Base-by-base conservation (phyloP, 805 yeast genomes). In the Starmerella potacharoeniae region DNA sequence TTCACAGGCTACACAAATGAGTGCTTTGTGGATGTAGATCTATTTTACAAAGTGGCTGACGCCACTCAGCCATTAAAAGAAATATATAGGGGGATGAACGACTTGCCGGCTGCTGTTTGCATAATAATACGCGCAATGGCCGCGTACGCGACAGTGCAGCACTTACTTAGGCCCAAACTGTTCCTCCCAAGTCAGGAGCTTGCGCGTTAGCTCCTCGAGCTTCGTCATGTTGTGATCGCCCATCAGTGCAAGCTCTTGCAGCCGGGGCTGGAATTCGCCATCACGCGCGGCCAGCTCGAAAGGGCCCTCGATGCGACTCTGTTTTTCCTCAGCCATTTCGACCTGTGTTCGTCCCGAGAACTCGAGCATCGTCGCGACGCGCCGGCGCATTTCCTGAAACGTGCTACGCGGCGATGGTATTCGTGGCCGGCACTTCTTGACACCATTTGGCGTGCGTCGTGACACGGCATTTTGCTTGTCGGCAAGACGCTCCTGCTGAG, bases 341-440 rank as follows among this genome's bases (percentile, higher is more conserved):
- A 83, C 69, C 68, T 89, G 96, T 1, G 95, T 85, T 52, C 95
- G 76, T 11, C 90, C 87, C 30, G 91, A 78, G 76, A 90, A 93
- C 69, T 93, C 97, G 62, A 91, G 71, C 22, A 91, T 91, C 1
- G 96, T 95, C 2, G 87, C 84, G 1, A 89, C 85, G 56, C 98
- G 77, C 64, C 87, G 81, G 55, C 89, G 78, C 86, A 91, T 84
- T 68, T 91, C 98, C 62, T 79, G 77, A 57, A 90, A 69, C 3
- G 89, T 78, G 3, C 86, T 79, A 53, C 87, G 78, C 22, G 82
- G 81, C 56, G 83, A 83, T 6, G 96, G 97, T 45, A 81, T 73
- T 54, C 96, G 78, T 13, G 97, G 96, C 62, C 57, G 56, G 53
- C 63, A 49, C 48, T 54, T 50, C 39, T 52, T 41, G 10, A n/a